Conservation (phyloP, 2,329 filamentous ascomycete genomes). For the Trichoderma sp. region DNA sequence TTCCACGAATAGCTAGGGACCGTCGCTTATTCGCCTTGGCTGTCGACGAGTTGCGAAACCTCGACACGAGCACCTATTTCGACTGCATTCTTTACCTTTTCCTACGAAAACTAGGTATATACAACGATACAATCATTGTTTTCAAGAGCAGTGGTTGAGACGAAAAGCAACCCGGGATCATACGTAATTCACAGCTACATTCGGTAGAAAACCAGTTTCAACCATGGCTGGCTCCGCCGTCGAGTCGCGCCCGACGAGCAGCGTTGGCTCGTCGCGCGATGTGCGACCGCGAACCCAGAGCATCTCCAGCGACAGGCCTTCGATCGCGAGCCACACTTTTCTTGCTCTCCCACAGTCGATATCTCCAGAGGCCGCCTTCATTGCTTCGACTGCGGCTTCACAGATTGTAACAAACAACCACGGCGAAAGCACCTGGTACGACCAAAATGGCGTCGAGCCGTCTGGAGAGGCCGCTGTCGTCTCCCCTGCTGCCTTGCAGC, state of each 20-base stretch:
- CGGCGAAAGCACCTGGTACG: slow-evolving; percentile 72
- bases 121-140: neutral
- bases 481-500: slow-evolving; percentile 70
- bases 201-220: neutral
- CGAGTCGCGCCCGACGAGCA: slow-evolving; percentile 42
- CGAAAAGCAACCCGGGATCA: neutral
- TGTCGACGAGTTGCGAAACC: slow-evolving; percentile 19
- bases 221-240: slow-evolving; percentile 37
- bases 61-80: neutral
- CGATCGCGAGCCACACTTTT: slow-evolving; percentile 60
- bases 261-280: slow-evolving; percentile 41
- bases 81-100: neutral
- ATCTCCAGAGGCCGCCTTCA: slow-evolving; percentile 81
- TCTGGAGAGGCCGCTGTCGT: slow-evolving; percentile 72
- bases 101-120: neutral
- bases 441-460: slow-evolving; percentile 68
- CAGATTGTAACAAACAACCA: slow-evolving; percentile 91
- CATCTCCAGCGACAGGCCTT: slow-evolving; percentile 72
- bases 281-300: slow-evolving; percentile 61
- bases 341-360: slow-evolving; percentile 69
- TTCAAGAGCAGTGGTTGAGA: neutral
- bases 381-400: slow-evolving; percentile 83
- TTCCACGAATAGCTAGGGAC: slow-evolving; percentile 24
- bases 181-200: neutral
- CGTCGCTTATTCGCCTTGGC: slow-evolving; percentile 6